Base-by-base conservation (phyloP, 2,329 filamentous ascomycete species). In the Xylaria sp. region DNA sequence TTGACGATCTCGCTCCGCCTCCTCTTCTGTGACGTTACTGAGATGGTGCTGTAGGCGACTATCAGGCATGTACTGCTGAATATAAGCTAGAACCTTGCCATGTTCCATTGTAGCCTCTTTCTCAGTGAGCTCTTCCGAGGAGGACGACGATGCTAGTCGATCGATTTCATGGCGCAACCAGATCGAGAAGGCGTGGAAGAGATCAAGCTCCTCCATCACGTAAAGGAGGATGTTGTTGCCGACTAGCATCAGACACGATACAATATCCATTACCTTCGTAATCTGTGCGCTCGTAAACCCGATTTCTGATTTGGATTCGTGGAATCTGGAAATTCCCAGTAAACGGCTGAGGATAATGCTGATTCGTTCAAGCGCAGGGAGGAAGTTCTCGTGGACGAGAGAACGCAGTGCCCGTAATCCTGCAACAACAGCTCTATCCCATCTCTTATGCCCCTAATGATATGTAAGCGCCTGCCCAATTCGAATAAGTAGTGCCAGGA, bases 91-190 rank as follows among this genome's bases (percentile, higher is more conserved):
- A 0, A 95, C 85, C 59, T 86, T 86, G 13, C 80, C 79, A 54
- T 89, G 83, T 64, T 96, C 90, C 61, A 95, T 84, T 0, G 84
- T 83, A 0, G 88, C 85, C 66, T 94, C 90, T 65, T 89, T 89
- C 61, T 93, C 91, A 23, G 86, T 82, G 50, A 89, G 79, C 64
- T 97, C 93, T 19, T 91, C 86, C 6, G 79, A 80, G 13, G 80
- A 79, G 0, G 85, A 89, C 76, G 70, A 77, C 3, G 88, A 85
- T 4, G 84, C 84, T 51, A 93, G 83, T 11, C 88, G 83, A 64
- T 95, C 90, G 60, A 96, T 93, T 68, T 92, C 87, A 68, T 91
- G 83, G 39, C 87, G 85, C 54, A 97, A 78, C 93, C 93, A 97
- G 56, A 81, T 80, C 0, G 90, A 92, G 70, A 97, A 97, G 4